A percentile compares a stretch with the other conserved stretches of the same genome.
Conservation (phyloP, 768 basidiomycete genomes). For the Ephemerocybe angulata region DNA sequence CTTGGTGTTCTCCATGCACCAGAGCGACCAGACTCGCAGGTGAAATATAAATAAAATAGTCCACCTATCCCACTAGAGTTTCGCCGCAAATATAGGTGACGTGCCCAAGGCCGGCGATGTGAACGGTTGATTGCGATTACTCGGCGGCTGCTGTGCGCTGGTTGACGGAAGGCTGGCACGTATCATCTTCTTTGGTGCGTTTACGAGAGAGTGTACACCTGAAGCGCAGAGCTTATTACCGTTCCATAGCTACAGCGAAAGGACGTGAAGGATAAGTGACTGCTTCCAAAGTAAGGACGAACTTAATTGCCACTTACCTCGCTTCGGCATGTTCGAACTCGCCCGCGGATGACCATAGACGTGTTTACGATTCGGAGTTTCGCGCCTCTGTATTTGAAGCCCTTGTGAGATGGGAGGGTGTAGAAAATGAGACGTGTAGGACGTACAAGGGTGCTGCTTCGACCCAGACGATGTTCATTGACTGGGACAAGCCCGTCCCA, state of each 20-base stretch:
- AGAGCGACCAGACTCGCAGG: too few relatives aligned
- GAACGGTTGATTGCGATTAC: too few relatives aligned
- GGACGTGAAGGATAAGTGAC: constrained; percentile 2
- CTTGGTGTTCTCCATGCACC: too few relatives aligned
- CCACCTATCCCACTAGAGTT: too few relatives aligned
- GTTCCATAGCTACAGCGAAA: constrained; percentile 40
- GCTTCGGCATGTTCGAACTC: constrained; percentile 39
- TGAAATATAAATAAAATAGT: too few relatives aligned
- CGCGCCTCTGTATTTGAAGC: constrained; percentile 30
- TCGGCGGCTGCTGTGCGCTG: too few relatives aligned
- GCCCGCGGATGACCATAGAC: constrained; percentile 39
- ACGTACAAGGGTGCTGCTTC: constrained; percentile 24
- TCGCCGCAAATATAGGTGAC: too few relatives aligned
- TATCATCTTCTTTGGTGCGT: constrained; percentile 13
- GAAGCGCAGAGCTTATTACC: constrained; percentile 41
- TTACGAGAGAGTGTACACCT: constrained; percentile 41
- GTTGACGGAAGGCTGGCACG: too few relatives aligned
- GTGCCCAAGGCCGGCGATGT: too few relatives aligned
- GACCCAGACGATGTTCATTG: constrained; percentile 51
- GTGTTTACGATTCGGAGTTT: constrained; percentile 40
- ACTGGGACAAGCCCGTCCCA: constrained; percentile 46
- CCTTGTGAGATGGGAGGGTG: background rate
- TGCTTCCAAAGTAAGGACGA: background rate
- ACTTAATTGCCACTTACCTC: constrained; percentile 33
- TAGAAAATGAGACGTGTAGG: background rate